Evolutionary conservation across 2,329 filamentous ascomycete genomes (phyloP), one percentile per base, ranked within the genome.

Genomic region (Torrubiella hemipterigena): DNA sequence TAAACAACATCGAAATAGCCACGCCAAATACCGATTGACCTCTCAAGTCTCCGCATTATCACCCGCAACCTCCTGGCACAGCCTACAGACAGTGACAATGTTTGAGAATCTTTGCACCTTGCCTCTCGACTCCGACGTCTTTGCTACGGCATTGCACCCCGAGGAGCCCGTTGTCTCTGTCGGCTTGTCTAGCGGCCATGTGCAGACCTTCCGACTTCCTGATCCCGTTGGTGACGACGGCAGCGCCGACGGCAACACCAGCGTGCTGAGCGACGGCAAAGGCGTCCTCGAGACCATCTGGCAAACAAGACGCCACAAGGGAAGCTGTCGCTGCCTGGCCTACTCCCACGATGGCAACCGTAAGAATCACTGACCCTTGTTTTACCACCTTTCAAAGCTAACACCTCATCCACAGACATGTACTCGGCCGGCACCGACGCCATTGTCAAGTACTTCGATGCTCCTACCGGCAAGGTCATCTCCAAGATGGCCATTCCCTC

Each of bases 21-120:
- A n/a, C n/a, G n/a, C n/a, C n/a, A n/a, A n/a, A n/a, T n/a, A n/a
- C n/a, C n/a, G n/a, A n/a, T n/a, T n/a, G n/a, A n/a, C n/a, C n/a
- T n/a, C n/a, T n/a, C n/a, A n/a, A n/a, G n/a, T n/a, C n/a, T n/a
- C n/a, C n/a, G n/a, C n/a, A n/a, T n/a, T n/a, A n/a, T n/a, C n/a
- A n/a, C n/a, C n/a, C n/a, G n/a, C n/a, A n/a, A n/a, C n/a, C n/a
- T n/a, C n/a, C n/a, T n/a, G n/a, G n/a, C n/a, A n/a, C n/a, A n/a
- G n/a, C n/a, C n/a, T n/a, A n/a, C n/a, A n/a, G n/a, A n/a, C n/a
- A n/a, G n/a, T n/a, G n/a, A 44, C 40, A 47, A 93, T 93, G 84
- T 84, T 93, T 50, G 86, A 95, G 56, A 93, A 85, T 42, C 71
- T 93, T 42, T 95, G 89, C 66, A 85, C 82, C 17, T 73, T 96